Evolutionary conservation across 2,329 filamentous ascomycete genomes (phyloP), one percentile per base, ranked within the genome.

Genomic region (Mariannaea sp.): DNA sequence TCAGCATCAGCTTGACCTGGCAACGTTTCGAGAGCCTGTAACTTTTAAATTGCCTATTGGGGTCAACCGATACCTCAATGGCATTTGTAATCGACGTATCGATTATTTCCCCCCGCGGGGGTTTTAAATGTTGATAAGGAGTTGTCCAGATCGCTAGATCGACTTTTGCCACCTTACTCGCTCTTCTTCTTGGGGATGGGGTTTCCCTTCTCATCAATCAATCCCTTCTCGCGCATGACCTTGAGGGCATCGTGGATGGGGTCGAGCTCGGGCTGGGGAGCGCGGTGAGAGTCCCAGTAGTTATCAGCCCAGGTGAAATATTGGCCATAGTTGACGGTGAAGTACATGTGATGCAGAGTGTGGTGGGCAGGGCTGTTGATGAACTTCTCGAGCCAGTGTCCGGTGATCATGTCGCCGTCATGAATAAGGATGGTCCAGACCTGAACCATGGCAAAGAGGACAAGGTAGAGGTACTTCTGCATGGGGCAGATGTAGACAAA

Each of bases 401-500:
- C 75, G 12, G 75, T 69, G 45, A 78, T 75, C 73, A 77, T 77
- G 69, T 78, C 76, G 57, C 76, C 76, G 57, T 78, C 76, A 66
- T 78, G 76, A 46, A 78, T 78, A 50, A 78, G 66, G 55, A 78
- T 77, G 54, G 76, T 78, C 76, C 76, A 79, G 61, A 79, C 67
- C 63, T 78, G 75, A 39, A 79, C 76, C 13, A 71, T 61, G 19
- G 70, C 60, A 61, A 79, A 79, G 41, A 78, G 73, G 19, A 70
- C 57, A 46, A 77, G 58, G 68, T 77, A 78, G 8, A 76, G 68
- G 55, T 76, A 73, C 59, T 73, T 73, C 55, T 78, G 75, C 62
- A 77, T 71, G 4, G 76, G 76, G 66, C 68, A 78, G 56, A 78
- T 44, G 59, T 76, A 77, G 57, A 74, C 70, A 38, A 76, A 77